phyloP scores from a whole-genome alignment of 768 basidiomycete genomes.

The Suillus tomentosus region DNA sequence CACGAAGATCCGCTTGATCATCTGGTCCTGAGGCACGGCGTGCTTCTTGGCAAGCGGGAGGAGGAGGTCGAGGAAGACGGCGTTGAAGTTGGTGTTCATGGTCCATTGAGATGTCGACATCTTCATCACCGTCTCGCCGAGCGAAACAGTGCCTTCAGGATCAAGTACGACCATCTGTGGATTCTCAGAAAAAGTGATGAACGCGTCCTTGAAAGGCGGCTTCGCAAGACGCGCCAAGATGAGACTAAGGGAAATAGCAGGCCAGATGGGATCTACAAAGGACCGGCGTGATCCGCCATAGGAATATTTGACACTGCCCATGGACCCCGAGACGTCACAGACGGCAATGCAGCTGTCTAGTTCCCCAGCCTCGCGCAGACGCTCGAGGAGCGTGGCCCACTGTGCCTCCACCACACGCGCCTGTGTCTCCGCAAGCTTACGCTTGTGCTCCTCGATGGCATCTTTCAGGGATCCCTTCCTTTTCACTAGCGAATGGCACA shows the following conservation, averaged over 20 bases:
- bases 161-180: slow-evolving; percentile 57
- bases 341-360: slow-evolving; percentile 65
- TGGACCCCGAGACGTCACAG: slow-evolving; percentile 77
- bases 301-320: slow-evolving; percentile 43
- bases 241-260: slow-evolving; percentile 66
- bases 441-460: slow-evolving; percentile 29
- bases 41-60: slow-evolving; percentile 60
- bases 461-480: neutral
- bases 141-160: slow-evolving; percentile 30
- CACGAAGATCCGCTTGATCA: slow-evolving; percentile 76
- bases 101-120: slow-evolving; percentile 47
- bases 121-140: slow-evolving; percentile 37
- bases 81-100: slow-evolving; percentile 62
- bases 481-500: neutral
- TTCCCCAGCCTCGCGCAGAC: slow-evolving; percentile 53
- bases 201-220: slow-evolving; percentile 63
- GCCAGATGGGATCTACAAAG: slow-evolving; percentile 50
- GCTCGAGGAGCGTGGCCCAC: slow-evolving; percentile 61
- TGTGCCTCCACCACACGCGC: slow-evolving; percentile 59
- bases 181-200: slow-evolving; percentile 65
- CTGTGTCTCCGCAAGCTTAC: slow-evolving; percentile 36
- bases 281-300: slow-evolving; percentile 10
- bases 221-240: slow-evolving; percentile 61
- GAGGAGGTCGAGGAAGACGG: slow-evolving; percentile 63
- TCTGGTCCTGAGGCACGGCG: slow-evolving; percentile 62